phyloP scores from a whole-genome alignment of 2,329 filamentous ascomycete genomes.

The Leptographium galeiforme region DNA sequence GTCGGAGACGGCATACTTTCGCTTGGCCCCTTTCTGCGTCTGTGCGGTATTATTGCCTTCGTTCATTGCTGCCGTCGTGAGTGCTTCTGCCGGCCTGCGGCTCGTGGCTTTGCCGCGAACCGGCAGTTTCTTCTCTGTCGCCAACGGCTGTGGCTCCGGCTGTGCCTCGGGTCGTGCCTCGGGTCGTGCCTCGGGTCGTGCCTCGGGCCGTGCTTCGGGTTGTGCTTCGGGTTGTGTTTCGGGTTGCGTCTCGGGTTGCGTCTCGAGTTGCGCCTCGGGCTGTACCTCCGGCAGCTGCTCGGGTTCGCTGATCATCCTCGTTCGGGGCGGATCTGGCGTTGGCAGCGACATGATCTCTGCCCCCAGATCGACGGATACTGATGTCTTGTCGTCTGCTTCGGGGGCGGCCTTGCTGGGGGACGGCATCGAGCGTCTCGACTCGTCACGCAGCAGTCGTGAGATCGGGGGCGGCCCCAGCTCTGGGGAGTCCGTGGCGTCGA shows the following conservation, averaged over 20 bases:
- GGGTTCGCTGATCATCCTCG: background rate
- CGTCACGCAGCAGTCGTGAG: slow-evolving; percentile 28
- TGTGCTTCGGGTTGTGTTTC: no score
- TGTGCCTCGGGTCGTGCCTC: background rate
- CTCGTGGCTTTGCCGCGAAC: background rate
- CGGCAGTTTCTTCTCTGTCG: background rate
- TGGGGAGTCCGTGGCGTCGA: slow-evolving; percentile 45
- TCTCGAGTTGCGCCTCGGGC: no score
- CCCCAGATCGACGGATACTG: background rate
- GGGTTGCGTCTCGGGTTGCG: no score
- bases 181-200: background rate
- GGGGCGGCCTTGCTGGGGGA: slow-evolving; percentile 21
- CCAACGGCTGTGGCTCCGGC: background rate
- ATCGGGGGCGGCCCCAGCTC: slow-evolving; percentile 53
- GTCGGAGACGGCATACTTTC: slow-evolving; percentile 42
- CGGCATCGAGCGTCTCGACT: background rate
- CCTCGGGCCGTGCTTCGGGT: no score
- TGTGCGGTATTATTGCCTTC: background rate
- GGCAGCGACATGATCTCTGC: background rate
- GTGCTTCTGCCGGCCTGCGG: background rate
- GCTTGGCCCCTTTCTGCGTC: slow-evolving; percentile 36
- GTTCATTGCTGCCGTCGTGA: background rate
- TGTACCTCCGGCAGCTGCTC: background rate
- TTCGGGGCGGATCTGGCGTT: background rate
- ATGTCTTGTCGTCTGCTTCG: no score